Evolutionary conservation across 768 basidiomycete genomes (phyloP), one percentile per base, ranked within the genome.

Genomic region (Hericium coralloides): DNA sequence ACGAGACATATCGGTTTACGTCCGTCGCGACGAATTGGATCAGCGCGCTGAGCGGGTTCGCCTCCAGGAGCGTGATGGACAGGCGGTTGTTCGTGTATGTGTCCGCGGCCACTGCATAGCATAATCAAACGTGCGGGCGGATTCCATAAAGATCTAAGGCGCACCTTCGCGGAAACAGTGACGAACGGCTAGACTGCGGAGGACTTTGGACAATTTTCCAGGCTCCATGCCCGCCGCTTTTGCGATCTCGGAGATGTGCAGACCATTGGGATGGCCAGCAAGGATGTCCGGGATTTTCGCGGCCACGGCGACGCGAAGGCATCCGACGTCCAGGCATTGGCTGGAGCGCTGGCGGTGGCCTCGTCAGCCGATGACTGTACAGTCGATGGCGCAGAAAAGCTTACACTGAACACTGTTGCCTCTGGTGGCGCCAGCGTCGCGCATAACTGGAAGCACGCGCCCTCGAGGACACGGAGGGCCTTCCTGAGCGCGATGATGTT

Each of bases 11-110:
- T 38, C 38, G 36, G 14, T 52, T 52, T 3, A 38, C 14, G n/a
- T 52, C 26, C 4, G 26, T 52, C 38, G 52, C 9, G 52, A 25
- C 25, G 37, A 15, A 31, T 9, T 38, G 12, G 8, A 52, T 36
- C 18, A 52, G 52, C 8, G 52, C 52, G 18, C 52, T 52, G 31
- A 38, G 17, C 1, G 52, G 25, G 37, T 52, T 52, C 52, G 17
- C 26, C n/a, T 38, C 63, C 39, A 57, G 60, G 9, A 68, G 62
- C 1, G 67, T 49, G 12, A 69, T 64, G 3, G 71, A 72, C 31
- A 71, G 61, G n/a, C 69, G 71, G 41, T 68, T 72, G 55, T 72
- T 72, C 12, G 70, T 66, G 58, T 69, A 72, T 0, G 55, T 55
- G 18, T 70, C 63, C 9, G 61, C 60, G 12, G 60, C 38, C 17